Conservation (phyloP, 148 eudicot genomes). For the Salicornia ramosissima region DNA sequence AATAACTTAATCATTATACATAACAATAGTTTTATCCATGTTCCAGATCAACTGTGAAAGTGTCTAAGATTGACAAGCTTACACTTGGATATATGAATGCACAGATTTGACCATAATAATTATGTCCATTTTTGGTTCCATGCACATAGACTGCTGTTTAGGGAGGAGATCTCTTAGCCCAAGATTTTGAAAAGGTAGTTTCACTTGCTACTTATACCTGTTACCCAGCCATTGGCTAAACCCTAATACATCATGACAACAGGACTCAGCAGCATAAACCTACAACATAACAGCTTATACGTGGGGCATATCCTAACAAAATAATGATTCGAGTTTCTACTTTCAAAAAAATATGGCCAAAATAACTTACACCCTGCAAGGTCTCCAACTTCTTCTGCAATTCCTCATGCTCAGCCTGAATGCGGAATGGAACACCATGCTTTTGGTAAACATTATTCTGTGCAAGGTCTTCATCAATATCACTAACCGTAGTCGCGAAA, state of each 20-base stretch:
- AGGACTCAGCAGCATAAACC: neutral
- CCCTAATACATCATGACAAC: too few species aligned
- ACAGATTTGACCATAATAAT: too few species aligned
- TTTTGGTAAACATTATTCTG: conserved; percentile 91
- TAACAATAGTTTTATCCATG: neutral
- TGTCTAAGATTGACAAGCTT: too few species aligned
- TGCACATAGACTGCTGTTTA: too few species aligned
- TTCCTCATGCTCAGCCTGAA: conserved; percentile 96
- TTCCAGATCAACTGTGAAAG: neutral
- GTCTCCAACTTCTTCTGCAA: conserved; percentile 90
- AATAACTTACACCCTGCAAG: conserved; percentile 73
- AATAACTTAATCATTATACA: too few species aligned
- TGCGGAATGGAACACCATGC: conserved; percentile 96
- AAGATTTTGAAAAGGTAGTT: too few species aligned
- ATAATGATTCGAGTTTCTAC: neutral
- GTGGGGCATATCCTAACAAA: too few species aligned
- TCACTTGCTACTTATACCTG: too few species aligned
- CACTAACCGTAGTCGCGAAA: conserved; percentile 88
- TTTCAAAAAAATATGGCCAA: conserved; percentile 2
- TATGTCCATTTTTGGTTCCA: too few species aligned
- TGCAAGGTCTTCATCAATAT: conserved; percentile 89
- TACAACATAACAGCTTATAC: neutral
- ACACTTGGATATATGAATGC: too few species aligned
- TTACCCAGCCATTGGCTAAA: too few species aligned
- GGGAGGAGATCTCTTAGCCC: too few species aligned